Evolutionary conservation across 2,329 filamentous ascomycete genomes (phyloP).

Genomic region (Salinomyces thailandicus): DNA sequence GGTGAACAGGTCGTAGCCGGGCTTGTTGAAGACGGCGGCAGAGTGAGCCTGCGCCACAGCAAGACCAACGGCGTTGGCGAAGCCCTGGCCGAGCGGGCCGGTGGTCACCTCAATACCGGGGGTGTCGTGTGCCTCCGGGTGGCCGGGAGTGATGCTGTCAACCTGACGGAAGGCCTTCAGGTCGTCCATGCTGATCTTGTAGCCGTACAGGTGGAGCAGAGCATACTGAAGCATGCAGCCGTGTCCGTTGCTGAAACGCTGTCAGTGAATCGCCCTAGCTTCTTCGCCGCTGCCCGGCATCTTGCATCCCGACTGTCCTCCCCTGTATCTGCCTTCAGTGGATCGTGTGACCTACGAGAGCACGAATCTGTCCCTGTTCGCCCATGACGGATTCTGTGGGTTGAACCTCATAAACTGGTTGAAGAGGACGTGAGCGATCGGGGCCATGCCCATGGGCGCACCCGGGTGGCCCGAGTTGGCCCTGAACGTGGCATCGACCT

Average conservation of each 20-base stretch:
- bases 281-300: too few species aligned
- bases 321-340: neutral
- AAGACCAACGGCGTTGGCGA: slow-evolving; percentile 93
- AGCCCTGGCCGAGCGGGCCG: slow-evolving; percentile 92
- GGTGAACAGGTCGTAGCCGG: slow-evolving; percentile 78
- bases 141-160: slow-evolving; percentile 80
- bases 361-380: slow-evolving; percentile 96
- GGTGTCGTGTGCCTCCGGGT: slow-evolving; percentile 94
- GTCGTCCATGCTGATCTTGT: slow-evolving; percentile 75
- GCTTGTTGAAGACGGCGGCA: slow-evolving; percentile 90
- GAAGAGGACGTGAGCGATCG: slow-evolving; percentile 90
- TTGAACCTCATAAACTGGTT: slow-evolving; percentile 99
- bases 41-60: slow-evolving; percentile 93
- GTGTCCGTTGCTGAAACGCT: slow-evolving; percentile 70
- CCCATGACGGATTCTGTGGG: slow-evolving; percentile 95
- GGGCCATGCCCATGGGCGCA: slow-evolving; percentile 96
- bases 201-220: slow-evolving; percentile 93
- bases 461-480: slow-evolving; percentile 98
- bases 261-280: slow-evolving; percentile 1
- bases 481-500: slow-evolving; percentile 95
- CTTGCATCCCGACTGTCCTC: too few species aligned
- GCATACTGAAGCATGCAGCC: slow-evolving; percentile 99
- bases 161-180: slow-evolving; percentile 84
- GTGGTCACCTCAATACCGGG: slow-evolving; percentile 97
- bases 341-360: slow-evolving; percentile 66